Evolutionary conservation across 2,329 filamentous ascomycete genomes (phyloP).

Genomic region (Calonectria hongkongensis): DNA sequence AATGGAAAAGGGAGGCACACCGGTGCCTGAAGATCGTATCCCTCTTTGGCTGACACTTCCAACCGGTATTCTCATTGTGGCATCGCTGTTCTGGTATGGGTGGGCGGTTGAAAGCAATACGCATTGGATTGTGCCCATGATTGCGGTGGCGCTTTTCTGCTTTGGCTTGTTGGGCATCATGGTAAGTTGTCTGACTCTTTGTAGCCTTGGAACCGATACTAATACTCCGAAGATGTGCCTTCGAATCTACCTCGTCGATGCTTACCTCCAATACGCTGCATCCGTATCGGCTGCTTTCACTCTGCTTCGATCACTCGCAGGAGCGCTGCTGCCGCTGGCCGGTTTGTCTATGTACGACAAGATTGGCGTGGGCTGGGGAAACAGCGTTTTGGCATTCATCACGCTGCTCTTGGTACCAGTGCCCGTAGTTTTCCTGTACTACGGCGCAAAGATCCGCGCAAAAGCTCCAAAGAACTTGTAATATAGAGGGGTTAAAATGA

Average conservation of each 20-base stretch:
- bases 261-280: slow-evolving; percentile 56
- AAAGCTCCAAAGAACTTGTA: slow-evolving; percentile 50
- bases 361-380: slow-evolving; percentile 69
- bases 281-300: slow-evolving; percentile 57
- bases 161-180: slow-evolving; percentile 65
- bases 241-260: slow-evolving; percentile 62
- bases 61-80: slow-evolving; percentile 52
- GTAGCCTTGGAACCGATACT: not conserved
- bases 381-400: slow-evolving; percentile 66
- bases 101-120: slow-evolving; percentile 53
- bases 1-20: slow-evolving; percentile 44
- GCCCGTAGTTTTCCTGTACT: slow-evolving; percentile 41
- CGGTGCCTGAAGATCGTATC: slow-evolving; percentile 55
- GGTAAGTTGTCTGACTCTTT: slow-evolving; percentile 39
- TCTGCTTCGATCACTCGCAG: slow-evolving; percentile 72
- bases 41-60: slow-evolving; percentile 54
- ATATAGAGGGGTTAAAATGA: not conserved
- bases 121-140: slow-evolving; percentile 58
- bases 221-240: slow-evolving; percentile 50
- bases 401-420: slow-evolving; percentile 51
- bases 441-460: slow-evolving; percentile 50
- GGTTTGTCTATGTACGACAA: slow-evolving; percentile 65
- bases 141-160: slow-evolving; percentile 67
- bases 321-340: slow-evolving; percentile 78
- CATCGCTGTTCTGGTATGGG: slow-evolving; percentile 56